Evolutionary conservation across 805 yeast species (phyloP), one percentile per base, ranked within the genome.

Genomic region (Zygosaccharomyces siamensis): DNA sequence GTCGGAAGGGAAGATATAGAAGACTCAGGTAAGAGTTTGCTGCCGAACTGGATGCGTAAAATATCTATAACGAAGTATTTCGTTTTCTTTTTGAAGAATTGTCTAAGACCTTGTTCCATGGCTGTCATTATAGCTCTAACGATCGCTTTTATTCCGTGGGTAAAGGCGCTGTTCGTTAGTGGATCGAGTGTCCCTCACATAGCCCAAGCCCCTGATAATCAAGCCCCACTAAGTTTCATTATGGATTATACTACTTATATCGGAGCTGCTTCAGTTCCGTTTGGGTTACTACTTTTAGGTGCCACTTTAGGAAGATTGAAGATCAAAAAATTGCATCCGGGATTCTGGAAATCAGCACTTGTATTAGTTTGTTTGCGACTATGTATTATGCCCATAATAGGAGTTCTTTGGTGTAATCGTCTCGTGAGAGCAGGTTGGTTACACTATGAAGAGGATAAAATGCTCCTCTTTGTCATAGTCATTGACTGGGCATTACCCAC

Each of bases 241-340:
- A 86, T 92, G 79, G 97, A 92, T 62, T 80, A 81, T 51, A 72
- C 90, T 1, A 63, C 78, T 7, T 93, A 90, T 62, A 71, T 93
- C 3, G 96, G 96, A 0, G 80, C 82, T 2, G 96, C 97, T 0
- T 82, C 88, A 38, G 98, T 92, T 30, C 98, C 97, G 2, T 70
- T 89, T 47, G 99, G 98, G 4, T 72, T 92, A 50, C 65, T 89
- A 44, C 64, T 93, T 43, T 67, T 93, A 23, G 99, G 99, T 1
- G 96, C 92, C 3, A 89, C 97, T 5, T 80, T 92, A 40, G 86
- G 97, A 1, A 71, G 97, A 45, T 73, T 92, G 40, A 70, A 78
- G 49, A 70, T 89, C 32, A 77, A 75, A 11, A 64, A 73, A 18
- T 71, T 90, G 63, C 84, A 86, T 6, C 70, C 73, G 11, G 92